Evolutionary conservation across 768 basidiomycete species (phyloP).

Genomic region (Pisolithus albus): DNA sequence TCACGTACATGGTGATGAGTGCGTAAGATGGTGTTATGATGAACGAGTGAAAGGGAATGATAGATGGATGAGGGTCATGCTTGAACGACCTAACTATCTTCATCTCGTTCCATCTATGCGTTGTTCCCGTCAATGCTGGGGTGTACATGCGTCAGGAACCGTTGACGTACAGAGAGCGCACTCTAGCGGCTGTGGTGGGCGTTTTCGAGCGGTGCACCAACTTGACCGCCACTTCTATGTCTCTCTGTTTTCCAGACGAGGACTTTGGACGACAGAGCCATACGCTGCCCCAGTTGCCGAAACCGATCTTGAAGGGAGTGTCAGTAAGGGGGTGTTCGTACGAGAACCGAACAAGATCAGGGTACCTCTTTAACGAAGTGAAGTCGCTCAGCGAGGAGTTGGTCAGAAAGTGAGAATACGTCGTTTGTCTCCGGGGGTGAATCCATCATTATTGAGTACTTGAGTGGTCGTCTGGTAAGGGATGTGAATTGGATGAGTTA

Average conservation of each 20-base stretch:
- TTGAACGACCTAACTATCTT: conserved; percentile 86
- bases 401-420: conserved; percentile 71
- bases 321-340: neutral
- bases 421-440: conserved; percentile 32
- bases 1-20: conserved; percentile 81
- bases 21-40: conserved; percentile 89
- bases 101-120: conserved; percentile 92
- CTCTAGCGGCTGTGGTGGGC: conserved; percentile 80
- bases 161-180: conserved; percentile 69
- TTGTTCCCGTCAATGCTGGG: conserved; percentile 1
- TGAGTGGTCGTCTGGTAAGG: neutral
- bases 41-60: conserved; percentile 91
- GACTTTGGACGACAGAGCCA: conserved; percentile 70
- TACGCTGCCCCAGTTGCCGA: conserved; percentile 90
- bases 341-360: neutral
- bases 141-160: neutral
- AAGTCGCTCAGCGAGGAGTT: conserved; percentile 60
- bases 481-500: neutral
- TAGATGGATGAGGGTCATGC: conserved; percentile 81
- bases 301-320: conserved; percentile 58
- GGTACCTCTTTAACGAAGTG: conserved; percentile 71
- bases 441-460: conserved; percentile 16
- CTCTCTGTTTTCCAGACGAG: conserved; percentile 35
- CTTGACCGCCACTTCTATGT: conserved; percentile 77
- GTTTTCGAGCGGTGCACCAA: conserved; percentile 81